phyloP scores from a whole-genome alignment of 176 grass and related monocot species.

The Rhipidocladum racemiflorum region DNA sequence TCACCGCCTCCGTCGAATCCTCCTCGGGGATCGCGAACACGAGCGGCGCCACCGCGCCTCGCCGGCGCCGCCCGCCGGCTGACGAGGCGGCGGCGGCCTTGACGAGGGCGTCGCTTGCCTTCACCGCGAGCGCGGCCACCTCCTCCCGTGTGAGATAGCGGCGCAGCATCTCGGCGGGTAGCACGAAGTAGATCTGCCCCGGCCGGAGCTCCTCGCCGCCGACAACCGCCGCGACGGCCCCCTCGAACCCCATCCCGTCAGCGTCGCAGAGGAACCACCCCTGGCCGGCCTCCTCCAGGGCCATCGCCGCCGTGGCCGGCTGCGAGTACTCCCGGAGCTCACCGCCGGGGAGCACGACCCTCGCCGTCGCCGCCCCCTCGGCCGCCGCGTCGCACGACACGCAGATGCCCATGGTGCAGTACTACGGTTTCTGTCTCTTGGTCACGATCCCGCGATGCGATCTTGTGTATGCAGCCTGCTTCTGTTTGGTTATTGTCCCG shows the following conservation, averaged over 20 bases:
- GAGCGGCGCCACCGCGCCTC: constrained; percentile 54
- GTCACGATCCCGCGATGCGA: neutral
- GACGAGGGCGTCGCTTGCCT: constrained; percentile 54
- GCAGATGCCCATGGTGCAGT: constrained; percentile 54
- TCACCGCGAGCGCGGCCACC: constrained; percentile 61
- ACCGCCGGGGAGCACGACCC: constrained; percentile 64
- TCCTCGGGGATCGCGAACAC: constrained; percentile 52
- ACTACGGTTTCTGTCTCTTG: neutral
- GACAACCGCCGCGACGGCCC: constrained; percentile 22
- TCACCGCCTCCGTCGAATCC: neutral
- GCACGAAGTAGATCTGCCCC: constrained; percentile 91
- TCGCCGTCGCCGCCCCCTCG: constrained; percentile 34
- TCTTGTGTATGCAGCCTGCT: neutral
- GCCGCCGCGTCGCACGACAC: constrained; percentile 44
- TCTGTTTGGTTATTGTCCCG: neutral
- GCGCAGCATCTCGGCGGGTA: constrained; percentile 51
- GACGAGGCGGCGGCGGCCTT: constrained; percentile 22
- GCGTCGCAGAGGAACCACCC: constrained; percentile 80
- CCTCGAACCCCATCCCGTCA: constrained; percentile 70
- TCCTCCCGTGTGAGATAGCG: constrained; percentile 53
- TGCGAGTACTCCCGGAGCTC: constrained; percentile 57
- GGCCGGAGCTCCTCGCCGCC: constrained; percentile 42
- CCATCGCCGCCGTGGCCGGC: constrained; percentile 35
- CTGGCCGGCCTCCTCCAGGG: constrained; percentile 38
- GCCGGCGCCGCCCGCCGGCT: neutral